These are phyloP conservation scores for Dothidotthia symphoricarpi DNA, from an alignment of 2,329 filamentous ascomycete genomes.

Conservation along the genomic window DNA sequence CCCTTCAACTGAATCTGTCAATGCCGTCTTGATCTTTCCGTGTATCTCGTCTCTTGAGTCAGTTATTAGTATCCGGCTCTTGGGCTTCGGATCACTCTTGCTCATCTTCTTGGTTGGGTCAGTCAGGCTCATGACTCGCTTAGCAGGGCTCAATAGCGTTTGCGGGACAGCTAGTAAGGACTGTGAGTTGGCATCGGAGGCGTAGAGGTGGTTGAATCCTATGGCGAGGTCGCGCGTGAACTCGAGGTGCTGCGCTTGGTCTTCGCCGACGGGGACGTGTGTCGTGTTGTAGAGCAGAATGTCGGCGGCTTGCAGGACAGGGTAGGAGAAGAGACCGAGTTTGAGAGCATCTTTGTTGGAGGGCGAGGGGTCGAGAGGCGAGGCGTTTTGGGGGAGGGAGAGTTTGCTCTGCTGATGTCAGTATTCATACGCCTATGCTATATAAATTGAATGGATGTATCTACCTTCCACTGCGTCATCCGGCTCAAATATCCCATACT, in stretches of 20 bases:
- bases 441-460: background rate
- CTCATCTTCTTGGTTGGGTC: conserved; percentile 86
- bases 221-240: conserved; percentile 83
- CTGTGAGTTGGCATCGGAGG: conserved; percentile 13
- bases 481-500: conserved; percentile 90
- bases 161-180: conserved; percentile 23
- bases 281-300: conserved; percentile 83
- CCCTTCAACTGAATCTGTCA: conserved; percentile 69
- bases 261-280: conserved; percentile 94
- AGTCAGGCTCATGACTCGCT: conserved; percentile 85
- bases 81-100: conserved; percentile 72
- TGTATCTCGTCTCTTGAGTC: conserved; percentile 64
- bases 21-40: conserved; percentile 67
- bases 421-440: background rate
- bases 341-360: conserved; percentile 63
- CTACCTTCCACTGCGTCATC: conserved; percentile 99
- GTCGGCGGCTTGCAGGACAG: conserved; percentile 92
- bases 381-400: conserved; percentile 59
- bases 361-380: conserved; percentile 53
- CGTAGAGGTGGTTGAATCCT: conserved; percentile 83
- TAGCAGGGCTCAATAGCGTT: conserved; percentile 56
- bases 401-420: conserved; percentile 60
- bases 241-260: conserved; percentile 91
- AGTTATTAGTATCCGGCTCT: conserved; percentile 79
- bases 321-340: conserved; percentile 91